Evolutionary conservation across 2,329 filamentous ascomycete genomes (phyloP).

Genomic region (Alternaria metachromatica): DNA sequence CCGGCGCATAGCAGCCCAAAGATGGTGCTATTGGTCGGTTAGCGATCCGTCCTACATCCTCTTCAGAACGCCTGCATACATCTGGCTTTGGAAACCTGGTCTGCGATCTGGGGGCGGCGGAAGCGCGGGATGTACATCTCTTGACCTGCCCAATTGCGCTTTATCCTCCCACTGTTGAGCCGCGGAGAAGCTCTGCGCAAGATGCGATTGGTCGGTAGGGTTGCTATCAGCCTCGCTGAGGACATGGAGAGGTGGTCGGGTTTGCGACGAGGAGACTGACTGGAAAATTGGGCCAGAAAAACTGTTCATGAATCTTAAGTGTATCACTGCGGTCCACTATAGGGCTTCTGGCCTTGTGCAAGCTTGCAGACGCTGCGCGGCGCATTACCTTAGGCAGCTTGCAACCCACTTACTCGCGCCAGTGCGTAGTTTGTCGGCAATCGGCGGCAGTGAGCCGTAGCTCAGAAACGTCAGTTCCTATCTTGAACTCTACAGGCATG

Average conservation of each 20-base stretch:
- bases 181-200: slow-evolving; percentile 14
- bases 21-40: slow-evolving; percentile 15
- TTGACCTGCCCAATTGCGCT: slow-evolving; percentile 5
- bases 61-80: slow-evolving; percentile 8
- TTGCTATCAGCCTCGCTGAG: slow-evolving; percentile 2
- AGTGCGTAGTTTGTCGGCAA: slow-evolving; percentile 9
- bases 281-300: neutral
- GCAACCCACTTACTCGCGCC: slow-evolving; percentile 5
- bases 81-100: slow-evolving; percentile 15
- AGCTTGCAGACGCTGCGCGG: slow-evolving; percentile 12
- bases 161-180: neutral
- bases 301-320: neutral
- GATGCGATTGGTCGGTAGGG: neutral
- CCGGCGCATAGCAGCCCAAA: neutral
- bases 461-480: neutral
- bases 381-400: neutral
- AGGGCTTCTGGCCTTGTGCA: slow-evolving; percentile 10
- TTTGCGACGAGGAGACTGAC: neutral
- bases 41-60: slow-evolving; percentile 4
- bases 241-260: neutral
- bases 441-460: slow-evolving; percentile 4
- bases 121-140: slow-evolving; percentile 20
- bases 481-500: neutral
- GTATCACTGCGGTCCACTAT: slow-evolving; percentile 12
- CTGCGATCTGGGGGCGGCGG: slow-evolving; percentile 11